Conservation (phyloP, 1,284 basidiomycete species). For the Pseudozyma pruni region DNA sequence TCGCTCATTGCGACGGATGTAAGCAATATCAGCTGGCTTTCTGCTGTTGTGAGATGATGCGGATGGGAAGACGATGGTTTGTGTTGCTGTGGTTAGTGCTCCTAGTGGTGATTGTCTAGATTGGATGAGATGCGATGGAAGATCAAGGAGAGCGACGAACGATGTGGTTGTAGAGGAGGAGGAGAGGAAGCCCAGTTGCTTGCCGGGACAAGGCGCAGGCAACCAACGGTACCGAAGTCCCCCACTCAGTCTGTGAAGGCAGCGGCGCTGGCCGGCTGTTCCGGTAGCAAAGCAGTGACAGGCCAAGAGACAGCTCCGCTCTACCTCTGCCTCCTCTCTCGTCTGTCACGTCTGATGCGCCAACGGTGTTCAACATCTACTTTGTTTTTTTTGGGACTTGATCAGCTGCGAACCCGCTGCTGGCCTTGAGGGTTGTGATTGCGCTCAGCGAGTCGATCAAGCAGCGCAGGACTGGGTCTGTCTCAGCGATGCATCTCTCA, state of each 20-base stretch:
- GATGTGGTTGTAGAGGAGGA: background rate
- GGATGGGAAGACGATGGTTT: background rate
- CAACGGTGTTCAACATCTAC: conserved; percentile 16
- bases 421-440: no score
- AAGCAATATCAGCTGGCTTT: background rate
- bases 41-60: background rate
- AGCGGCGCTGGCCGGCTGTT: conserved; percentile 1
- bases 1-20: conserved; percentile 33
- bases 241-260: no score
- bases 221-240: no score
- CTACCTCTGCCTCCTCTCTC: background rate
- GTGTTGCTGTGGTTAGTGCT: background rate
- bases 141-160: background rate
- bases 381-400: no score
- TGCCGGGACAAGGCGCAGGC: no score
- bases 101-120: background rate
- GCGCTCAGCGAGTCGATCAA: no score
- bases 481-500: no score
- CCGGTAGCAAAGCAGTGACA: background rate
- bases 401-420: no score
- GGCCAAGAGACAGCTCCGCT: background rate
- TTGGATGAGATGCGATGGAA: background rate
- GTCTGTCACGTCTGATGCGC: conserved; percentile 4
- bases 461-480: no score
- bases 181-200: background rate